Evolutionary conservation across 768 basidiomycete genomes (phyloP), one percentile per base, ranked within the genome.

Genomic region (Polyporus arcularius): DNA sequence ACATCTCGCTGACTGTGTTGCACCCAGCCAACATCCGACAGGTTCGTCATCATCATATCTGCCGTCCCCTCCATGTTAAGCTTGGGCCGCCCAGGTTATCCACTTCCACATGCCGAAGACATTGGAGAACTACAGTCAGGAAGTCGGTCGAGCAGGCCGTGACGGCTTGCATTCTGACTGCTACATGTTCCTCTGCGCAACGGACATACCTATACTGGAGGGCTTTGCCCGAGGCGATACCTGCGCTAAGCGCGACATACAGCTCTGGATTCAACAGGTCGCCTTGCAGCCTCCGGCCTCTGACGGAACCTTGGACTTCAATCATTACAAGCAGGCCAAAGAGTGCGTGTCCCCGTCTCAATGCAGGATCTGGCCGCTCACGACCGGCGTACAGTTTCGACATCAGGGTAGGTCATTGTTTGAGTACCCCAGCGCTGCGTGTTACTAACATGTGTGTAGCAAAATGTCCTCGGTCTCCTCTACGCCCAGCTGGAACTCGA

Each of bases 161-260:
- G 79, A 80, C 49, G 76, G 76, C 8, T 61, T 75, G 5, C 76
- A 71, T 2, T 81, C 82, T 11, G 71, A 71, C 7, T 83, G 82
- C 69, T 63, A 76, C 15, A 75, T 82, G 74, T 80, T 80, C 65
- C 73, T 82, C 9, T 75, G 72, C 10, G 68, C 77, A 2, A 51
- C 64, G 4, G 82, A 84, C 63, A 73, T 82, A 10, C 77, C 80
- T 2, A 70, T 79, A 32, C 70, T 84, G 21, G 79, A 84, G 63
- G 78, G 80, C 11, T 82, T 83, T 61, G 73, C 69, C 21, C 75
- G 81, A 1, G 82, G 81, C 0, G 80, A 83, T 65, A 83, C 80
- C 0, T 79, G 78, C 51, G 70, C 75, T 0, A 71, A 77, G 67
- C 70, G 65, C 28, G 74, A 76, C 58, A 43, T 79, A 26, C 68